These are phyloP conservation scores for Salix suchowensis DNA, from an alignment of 345 rosid genomes.

Conservation along the genomic window DNA sequence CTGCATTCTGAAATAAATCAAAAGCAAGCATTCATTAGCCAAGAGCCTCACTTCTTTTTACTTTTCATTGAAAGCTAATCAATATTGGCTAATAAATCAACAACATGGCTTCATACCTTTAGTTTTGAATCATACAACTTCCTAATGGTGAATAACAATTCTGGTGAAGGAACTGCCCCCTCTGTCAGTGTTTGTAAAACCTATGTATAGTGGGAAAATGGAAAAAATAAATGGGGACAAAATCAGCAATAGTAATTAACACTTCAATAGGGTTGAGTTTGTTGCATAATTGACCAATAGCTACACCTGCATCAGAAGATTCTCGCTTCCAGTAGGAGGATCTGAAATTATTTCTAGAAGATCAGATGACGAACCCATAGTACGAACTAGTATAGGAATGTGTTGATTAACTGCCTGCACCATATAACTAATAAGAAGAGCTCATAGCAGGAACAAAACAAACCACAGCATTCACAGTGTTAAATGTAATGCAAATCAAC, in stretches of 20 bases:
- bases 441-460: constrained; percentile 8
- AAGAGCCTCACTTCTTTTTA: constrained; percentile 11
- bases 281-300: constrained; percentile 8
- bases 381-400: constrained; percentile 87
- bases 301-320: constrained; percentile 79
- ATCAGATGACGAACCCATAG: constrained; percentile 88
- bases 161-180: constrained; percentile 69
- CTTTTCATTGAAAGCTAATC: not conserved
- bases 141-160: constrained; percentile 63
- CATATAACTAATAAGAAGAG: constrained; percentile 23
- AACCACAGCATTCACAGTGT: not conserved
- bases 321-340: constrained; percentile 84
- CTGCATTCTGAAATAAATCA: constrained; percentile 66
- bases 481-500: constrained; percentile 8
- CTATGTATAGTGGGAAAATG: constrained; percentile 31
- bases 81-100: not conserved
- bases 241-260: constrained; percentile 10
- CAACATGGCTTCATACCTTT: constrained; percentile 49
- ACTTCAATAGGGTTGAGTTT: constrained; percentile 5
- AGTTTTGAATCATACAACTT: constrained; percentile 82
- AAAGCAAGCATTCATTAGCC: constrained; percentile 28
- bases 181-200: constrained; percentile 87
- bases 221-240: constrained; percentile 8
- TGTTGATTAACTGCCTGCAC: constrained; percentile 87
- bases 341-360: constrained; percentile 90